These are phyloP conservation scores for Colletotrichum chrysophilum DNA, from an alignment of 2,329 filamentous ascomycete genomes.

Conservation along the genomic window DNA sequence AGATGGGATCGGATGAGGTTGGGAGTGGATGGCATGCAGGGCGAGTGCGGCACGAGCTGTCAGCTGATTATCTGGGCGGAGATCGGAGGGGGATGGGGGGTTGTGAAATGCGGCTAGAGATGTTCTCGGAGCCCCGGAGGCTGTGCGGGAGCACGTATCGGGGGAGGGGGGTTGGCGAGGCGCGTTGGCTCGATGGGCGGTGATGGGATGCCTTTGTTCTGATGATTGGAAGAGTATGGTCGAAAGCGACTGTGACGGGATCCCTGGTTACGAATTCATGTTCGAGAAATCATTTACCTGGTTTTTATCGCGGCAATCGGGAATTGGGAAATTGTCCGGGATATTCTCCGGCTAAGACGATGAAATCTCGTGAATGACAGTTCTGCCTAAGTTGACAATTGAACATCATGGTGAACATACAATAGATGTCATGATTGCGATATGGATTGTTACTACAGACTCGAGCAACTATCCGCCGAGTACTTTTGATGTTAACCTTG, in stretches of 20 bases:
- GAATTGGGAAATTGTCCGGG: not conserved
- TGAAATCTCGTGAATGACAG: not conserved
- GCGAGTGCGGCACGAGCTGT: not conserved
- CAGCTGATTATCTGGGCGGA: not conserved
- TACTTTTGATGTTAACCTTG: not conserved
- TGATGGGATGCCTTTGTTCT: not conserved
- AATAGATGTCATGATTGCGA: not conserved
- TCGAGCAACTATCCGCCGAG: not conserved
- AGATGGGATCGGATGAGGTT: not conserved
- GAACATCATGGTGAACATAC: accelerated
- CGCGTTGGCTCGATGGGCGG: not conserved
- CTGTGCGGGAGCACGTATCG: not conserved
- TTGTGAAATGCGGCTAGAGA: not conserved
- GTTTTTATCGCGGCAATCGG: not conserved
- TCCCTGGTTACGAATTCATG: not conserved
- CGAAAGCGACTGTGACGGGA: not conserved
- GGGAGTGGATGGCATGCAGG: not conserved
- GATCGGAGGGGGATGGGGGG: not conserved
- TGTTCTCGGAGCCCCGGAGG: not conserved
- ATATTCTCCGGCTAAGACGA: not conserved
- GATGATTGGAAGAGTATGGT: not conserved
- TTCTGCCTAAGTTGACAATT: not conserved
- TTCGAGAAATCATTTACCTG: not conserved
- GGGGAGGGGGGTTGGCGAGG: not conserved
- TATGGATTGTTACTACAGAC: not conserved